phyloP scores from a whole-genome alignment of 305 asterid genomes.

The Ajuga reptans region DNA sequence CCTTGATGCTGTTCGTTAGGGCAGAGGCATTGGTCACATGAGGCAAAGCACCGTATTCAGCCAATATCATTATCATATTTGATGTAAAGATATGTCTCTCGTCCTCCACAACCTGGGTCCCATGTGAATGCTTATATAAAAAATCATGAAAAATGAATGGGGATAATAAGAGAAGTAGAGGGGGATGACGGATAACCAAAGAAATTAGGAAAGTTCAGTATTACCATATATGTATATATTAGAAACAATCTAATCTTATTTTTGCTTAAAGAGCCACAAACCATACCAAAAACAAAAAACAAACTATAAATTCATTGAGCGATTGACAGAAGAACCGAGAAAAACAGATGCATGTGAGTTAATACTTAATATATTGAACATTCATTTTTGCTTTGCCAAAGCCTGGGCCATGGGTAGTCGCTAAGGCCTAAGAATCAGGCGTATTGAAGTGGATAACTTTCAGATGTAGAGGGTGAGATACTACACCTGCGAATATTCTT shows the following conservation, averaged over 20 bases:
- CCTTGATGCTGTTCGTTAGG: slow-evolving; percentile 78
- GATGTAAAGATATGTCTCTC: slow-evolving; percentile 72
- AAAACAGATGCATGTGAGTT: neutral
- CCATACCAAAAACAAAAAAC: neutral
- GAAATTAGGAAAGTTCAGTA: neutral
- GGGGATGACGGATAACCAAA: slow-evolving; percentile 8
- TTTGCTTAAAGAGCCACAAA: neutral
- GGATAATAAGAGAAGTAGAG: neutral
- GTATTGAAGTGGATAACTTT: neutral
- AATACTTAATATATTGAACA: neutral
- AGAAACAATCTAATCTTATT: slow-evolving; percentile 8
- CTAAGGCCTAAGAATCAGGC: too few species aligned
- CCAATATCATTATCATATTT: slow-evolving; percentile 70
- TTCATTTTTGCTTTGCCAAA: neutral
- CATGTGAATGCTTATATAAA: slow-evolving; percentile 20
- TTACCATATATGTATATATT: slow-evolving; percentile 7
- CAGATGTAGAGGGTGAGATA: neutral
- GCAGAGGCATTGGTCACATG: slow-evolving; percentile 84
- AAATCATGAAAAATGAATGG: slow-evolving; percentile 12
- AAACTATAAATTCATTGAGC: neutral
- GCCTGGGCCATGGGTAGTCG: too few species aligned
- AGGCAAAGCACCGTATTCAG: slow-evolving; percentile 84
- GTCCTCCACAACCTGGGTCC: slow-evolving; percentile 62
- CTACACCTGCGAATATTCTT: neutral
- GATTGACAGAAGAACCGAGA: neutral